Evolutionary conservation across 306 rosid species (phyloP), one percentile per base, ranked within the genome.

Genomic region (Potentilla sterilis): DNA sequence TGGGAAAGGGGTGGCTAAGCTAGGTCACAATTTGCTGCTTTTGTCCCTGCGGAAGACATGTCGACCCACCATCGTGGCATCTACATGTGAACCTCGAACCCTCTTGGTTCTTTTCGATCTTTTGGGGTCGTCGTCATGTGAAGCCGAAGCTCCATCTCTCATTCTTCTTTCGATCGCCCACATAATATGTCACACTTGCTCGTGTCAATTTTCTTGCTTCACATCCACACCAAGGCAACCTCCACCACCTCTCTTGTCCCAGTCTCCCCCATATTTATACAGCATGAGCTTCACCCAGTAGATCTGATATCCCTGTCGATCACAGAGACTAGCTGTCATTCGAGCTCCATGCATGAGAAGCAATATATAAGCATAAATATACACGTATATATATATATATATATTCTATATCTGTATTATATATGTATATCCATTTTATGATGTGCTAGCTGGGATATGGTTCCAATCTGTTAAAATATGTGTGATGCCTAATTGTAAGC

Each of bases 61-160:
- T 62, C 67, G 83, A 24, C 77, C 77, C 67, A 43, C 82, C 64
- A 13, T 10, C 69, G 76, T 74, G 66, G 76, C 81, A 67, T 3
- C 9, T 40, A 78, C 85, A 67, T 86, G 85, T 83, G 87, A 86
- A 75, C 34, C 32, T 8, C 22, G 70, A 77, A n/a, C 71, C 47
- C 59, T 49, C 75, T 80, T 13, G 67, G 75, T 41, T 28, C 11
- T 42, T 55, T 64, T 77, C 28, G 28, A 28, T 28, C 74, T 2
- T 55, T 55, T n/a, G 59, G 59, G 4, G 4, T n/a, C 72, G 22
- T 86, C 83, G 14, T 84, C 84, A 77, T 81, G 86, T 77, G 81
- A 79, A 73, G 48, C 68, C 59, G 66, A 73, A 73, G 76, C 59
- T 49, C 32, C 54, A 55, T 22, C 51, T 52, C 74, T 19, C 28